Conservation (phyloP, 1,284 basidiomycete genomes). For the Cryptococcus sp. region DNA sequence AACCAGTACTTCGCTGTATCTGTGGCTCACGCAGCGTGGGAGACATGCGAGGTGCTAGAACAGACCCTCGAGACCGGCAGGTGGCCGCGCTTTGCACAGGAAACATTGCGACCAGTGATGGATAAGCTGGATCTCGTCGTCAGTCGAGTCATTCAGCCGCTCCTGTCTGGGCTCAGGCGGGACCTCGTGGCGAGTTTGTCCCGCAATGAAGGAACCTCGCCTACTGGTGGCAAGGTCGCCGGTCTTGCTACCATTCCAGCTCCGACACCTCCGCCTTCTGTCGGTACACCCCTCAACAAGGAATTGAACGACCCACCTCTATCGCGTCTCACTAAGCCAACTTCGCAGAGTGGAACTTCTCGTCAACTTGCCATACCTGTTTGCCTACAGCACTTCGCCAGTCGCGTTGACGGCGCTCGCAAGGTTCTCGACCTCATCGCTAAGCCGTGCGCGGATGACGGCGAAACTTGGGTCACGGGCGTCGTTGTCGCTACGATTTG, state of each 20-base stretch:
- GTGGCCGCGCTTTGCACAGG: slow-evolving; percentile 56
- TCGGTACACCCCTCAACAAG: slow-evolving; percentile 26
- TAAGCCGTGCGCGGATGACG: slow-evolving; percentile 49
- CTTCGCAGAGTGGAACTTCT: slow-evolving; percentile 34
- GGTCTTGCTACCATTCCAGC: slow-evolving; percentile 40
- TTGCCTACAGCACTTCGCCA: slow-evolving; percentile 51
- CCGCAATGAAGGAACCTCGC: slow-evolving; percentile 36
- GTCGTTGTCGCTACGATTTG: slow-evolving; percentile 52
- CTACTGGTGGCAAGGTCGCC: slow-evolving; percentile 37
- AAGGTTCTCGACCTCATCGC: slow-evolving; percentile 49
- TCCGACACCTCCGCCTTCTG: slow-evolving; percentile 19
- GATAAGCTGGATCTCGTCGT: slow-evolving; percentile 58
- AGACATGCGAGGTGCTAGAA: slow-evolving; percentile 52
- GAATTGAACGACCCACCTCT: slow-evolving; percentile 32
- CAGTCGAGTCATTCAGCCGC: slow-evolving; percentile 52
- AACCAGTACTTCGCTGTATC: slow-evolving; percentile 50
- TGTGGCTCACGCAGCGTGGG: slow-evolving; percentile 53
- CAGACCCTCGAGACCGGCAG: slow-evolving; percentile 48
- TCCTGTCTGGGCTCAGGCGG: slow-evolving; percentile 46
- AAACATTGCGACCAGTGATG: slow-evolving; percentile 62
- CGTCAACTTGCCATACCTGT: slow-evolving; percentile 42
- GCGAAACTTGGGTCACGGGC: slow-evolving; percentile 53
- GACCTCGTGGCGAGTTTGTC: slow-evolving; percentile 47
- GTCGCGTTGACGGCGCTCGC: slow-evolving; percentile 48
- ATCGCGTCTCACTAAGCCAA: slow-evolving; percentile 41